Percentiles rank a stretch among this genome's conserved stretches.
phyloP scores from a whole-genome alignment of 306 rosid genomes.

The Casuarina equisetifolia region DNA sequence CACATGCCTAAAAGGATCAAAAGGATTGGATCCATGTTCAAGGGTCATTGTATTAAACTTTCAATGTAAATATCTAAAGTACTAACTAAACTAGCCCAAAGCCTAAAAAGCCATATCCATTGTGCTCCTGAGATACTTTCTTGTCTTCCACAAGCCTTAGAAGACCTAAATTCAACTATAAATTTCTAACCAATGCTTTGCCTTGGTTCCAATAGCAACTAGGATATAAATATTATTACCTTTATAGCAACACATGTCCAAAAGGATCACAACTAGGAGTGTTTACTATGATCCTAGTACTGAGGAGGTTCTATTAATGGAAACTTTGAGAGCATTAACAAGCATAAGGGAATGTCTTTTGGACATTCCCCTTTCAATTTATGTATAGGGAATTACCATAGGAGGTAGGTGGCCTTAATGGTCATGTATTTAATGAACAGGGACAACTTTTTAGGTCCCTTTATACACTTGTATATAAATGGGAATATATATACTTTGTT shows the following conservation, averaged over 20 bases:
- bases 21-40: conserved; percentile 37
- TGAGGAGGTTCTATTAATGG: no score
- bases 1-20: conserved; percentile 48
- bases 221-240: conserved; percentile 58
- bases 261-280: neutral
- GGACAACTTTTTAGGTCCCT: no score
- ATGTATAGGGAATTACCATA: no score
- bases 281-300: no score
- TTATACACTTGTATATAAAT: no score
- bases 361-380: no score
- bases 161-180: conserved; percentile 80
- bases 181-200: conserved; percentile 91
- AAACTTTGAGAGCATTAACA: no score
- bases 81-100: conserved; percentile 68
- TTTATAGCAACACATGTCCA: conserved; percentile 64
- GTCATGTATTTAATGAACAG: no score
- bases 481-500: no score
- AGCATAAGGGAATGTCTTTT: no score
- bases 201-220: conserved; percentile 71
- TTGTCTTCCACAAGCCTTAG: conserved; percentile 88
- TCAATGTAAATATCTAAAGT: conserved; percentile 77
- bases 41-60: conserved; percentile 76
- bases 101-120: conserved; percentile 73
- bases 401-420: no score
- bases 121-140: conserved; percentile 91